Conservation (phyloP, 495 filamentous ascomycete species). For the Xylaria cubensis region DNA sequence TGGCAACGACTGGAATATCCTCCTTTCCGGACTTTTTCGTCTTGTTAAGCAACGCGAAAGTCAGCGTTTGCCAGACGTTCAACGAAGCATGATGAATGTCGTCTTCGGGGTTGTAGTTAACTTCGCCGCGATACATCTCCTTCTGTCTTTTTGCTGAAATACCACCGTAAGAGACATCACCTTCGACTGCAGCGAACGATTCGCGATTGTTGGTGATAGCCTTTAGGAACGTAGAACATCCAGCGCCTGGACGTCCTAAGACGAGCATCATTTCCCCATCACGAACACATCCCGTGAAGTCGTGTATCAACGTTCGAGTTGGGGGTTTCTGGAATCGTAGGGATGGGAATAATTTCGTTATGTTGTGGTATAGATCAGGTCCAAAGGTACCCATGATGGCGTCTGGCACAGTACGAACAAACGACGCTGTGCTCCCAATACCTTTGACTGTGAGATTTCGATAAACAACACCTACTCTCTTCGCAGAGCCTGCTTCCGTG, state of each 20-base stretch:
- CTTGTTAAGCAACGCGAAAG: slow-evolving; percentile 85
- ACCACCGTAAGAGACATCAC: slow-evolving; percentile 78
- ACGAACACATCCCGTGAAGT: slow-evolving; percentile 78
- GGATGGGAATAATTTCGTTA: slow-evolving; percentile 69
- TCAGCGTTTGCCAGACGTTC: slow-evolving; percentile 79
- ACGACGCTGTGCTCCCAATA: slow-evolving; percentile 67
- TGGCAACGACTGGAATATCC: slow-evolving; percentile 71
- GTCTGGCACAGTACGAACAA: slow-evolving; percentile 76
- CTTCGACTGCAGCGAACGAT: slow-evolving; percentile 69
- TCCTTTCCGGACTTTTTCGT: slow-evolving; percentile 73
- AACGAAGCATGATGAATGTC: slow-evolving; percentile 80
- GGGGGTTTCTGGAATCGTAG: slow-evolving; percentile 55
- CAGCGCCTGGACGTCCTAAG: slow-evolving; percentile 78
- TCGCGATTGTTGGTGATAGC: slow-evolving; percentile 74
- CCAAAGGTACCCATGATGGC: slow-evolving; percentile 85
- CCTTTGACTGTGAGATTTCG: slow-evolving; percentile 81
- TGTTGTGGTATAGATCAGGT: slow-evolving; percentile 76
- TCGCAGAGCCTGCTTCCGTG: slow-evolving; percentile 71
- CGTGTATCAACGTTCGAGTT: slow-evolving; percentile 69
- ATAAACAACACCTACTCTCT: slow-evolving; percentile 86
- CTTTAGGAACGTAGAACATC: slow-evolving; percentile 82
- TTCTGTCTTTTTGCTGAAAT: slow-evolving; percentile 73
- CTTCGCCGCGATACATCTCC: slow-evolving; percentile 76
- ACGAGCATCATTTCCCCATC: slow-evolving; percentile 87
- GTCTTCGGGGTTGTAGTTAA: slow-evolving; percentile 84